Evolutionary conservation across 176 grass and related monocot species (phyloP).

Genomic region (Hordeum vulgare): DNA sequence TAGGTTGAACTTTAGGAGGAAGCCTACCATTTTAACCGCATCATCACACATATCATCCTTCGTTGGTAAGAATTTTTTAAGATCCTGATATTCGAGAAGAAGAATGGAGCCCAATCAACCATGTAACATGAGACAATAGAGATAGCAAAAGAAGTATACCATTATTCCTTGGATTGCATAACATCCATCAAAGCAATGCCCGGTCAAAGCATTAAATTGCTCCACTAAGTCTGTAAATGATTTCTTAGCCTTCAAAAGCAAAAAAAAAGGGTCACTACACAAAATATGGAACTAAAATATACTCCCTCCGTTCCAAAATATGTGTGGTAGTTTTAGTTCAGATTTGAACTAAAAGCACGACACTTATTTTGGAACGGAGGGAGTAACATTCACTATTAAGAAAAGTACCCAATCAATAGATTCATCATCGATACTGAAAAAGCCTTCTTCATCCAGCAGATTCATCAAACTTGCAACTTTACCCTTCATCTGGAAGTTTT

Average conservation of each 20-base stretch:
- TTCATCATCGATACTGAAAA: background rate
- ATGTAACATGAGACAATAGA: background rate
- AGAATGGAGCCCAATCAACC: too few species aligned
- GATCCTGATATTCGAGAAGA: background rate
- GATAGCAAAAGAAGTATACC: background rate
- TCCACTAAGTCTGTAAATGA: background rate
- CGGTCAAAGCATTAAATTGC: background rate
- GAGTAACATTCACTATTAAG: background rate
- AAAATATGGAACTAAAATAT: background rate
- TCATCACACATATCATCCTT: background rate
- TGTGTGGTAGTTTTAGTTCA: too few species aligned
- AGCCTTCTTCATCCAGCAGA: background rate
- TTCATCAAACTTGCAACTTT: background rate
- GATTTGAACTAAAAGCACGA: too few species aligned
- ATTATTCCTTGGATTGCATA: slow-evolving; percentile 17
- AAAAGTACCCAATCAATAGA: slow-evolving; percentile 5
- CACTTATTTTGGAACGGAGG: too few species aligned
- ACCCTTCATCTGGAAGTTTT: background rate
- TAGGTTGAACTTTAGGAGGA: background rate
- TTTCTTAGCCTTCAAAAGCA: background rate
- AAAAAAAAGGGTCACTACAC: background rate
- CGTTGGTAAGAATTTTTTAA: background rate
- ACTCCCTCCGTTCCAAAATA: too few species aligned
- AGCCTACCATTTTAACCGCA: background rate
- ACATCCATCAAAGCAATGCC: background rate